Evolutionary conservation across 139 green algal species (phyloP), one percentile per base, ranked within the genome.

Genomic region (Edaphochlamys debaryana): DNA sequence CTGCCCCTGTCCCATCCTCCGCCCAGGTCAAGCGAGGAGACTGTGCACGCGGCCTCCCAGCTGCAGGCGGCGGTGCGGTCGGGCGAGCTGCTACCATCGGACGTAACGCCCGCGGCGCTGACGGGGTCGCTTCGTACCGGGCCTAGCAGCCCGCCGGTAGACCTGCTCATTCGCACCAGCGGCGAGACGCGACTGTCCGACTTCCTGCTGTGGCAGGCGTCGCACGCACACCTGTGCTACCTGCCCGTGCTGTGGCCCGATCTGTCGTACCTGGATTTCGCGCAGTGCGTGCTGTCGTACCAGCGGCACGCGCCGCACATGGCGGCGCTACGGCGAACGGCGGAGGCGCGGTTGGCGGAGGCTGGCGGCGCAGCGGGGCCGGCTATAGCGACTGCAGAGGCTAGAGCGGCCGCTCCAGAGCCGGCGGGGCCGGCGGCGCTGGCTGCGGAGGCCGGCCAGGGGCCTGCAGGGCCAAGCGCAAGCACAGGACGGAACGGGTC

Each of bases 171-270:
- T 0, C 90, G 96, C 36, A 99, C 96, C 15, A 96, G 90, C 0
- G 96, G 96, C 0, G 96, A 99, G 88, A 93, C 88, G 7, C 91
- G 96, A 0, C 92, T 99, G 13, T 94, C 85, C 13, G 95, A 99
- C 91, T 99, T 98, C 76, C 73, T 98, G 85, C 82, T 96, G 34
- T 95, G 93, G 92, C 96, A 98, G 85, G 77, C 77, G 41, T 67
- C 62, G 20, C 67, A 88, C 66, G 95, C 96, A 37, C 83, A 93
- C 60, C 90, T 99, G 13, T 77, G 88, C 5, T 99, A 98, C 85
- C 80, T 92, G 19, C 62, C 87, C 19, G 88, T 85, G n/a, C 67
- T 99, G 67, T 99, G 96, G 96, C 96, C 96, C 0, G 93, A 96
- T 11, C 94, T 98, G 71, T 90, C 89, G 6, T 98, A 96, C 83